phyloP scores from a whole-genome alignment of 192 early-diverging fungal genomes.

The Funneliformis mosseae region DNA sequence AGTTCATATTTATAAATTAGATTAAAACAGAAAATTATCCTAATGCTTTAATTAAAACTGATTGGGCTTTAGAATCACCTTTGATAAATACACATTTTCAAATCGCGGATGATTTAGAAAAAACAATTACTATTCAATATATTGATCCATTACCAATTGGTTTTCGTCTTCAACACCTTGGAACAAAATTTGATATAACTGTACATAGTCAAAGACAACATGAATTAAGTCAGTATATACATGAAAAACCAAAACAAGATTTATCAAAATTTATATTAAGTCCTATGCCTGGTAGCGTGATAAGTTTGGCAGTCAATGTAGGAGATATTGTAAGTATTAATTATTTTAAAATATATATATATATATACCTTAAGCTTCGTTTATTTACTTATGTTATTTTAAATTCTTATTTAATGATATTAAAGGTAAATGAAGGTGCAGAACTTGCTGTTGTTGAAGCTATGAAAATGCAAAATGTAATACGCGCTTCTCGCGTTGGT shows the following conservation, averaged over 20 bases:
- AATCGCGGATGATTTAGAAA: conserved; percentile 41
- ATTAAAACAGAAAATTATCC: conserved; percentile 40
- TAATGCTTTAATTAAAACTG: conserved; percentile 45
- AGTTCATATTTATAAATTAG: conserved; percentile 31
- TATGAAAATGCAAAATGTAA: conserved; percentile 98
- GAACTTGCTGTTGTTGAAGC: conserved; percentile 91
- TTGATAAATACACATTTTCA: conserved; percentile 58
- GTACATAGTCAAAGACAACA: conserved; percentile 65
- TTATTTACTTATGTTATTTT: neutral
- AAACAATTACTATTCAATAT: conserved; percentile 67
- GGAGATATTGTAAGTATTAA: conserved; percentile 63
- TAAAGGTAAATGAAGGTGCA: conserved; percentile 71
- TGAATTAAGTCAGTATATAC: conserved; percentile 70
- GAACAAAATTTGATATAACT: conserved; percentile 81
- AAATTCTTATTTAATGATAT: too few relatives aligned
- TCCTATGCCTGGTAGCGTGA: conserved; percentile 92
- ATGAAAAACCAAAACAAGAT: conserved; percentile 73
- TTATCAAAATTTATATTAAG: conserved; percentile 72
- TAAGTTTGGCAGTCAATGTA: conserved; percentile 76
- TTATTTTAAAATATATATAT: neutral
- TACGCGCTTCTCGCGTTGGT: conserved; percentile 77
- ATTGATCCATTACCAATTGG: conserved; percentile 73
- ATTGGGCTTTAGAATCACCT: conserved; percentile 79
- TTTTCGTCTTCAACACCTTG: conserved; percentile 78
- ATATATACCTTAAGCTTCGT: too few relatives aligned